Conservation (phyloP, 2,329 filamentous ascomycete species). For the Cladosporium sp. region DNA sequence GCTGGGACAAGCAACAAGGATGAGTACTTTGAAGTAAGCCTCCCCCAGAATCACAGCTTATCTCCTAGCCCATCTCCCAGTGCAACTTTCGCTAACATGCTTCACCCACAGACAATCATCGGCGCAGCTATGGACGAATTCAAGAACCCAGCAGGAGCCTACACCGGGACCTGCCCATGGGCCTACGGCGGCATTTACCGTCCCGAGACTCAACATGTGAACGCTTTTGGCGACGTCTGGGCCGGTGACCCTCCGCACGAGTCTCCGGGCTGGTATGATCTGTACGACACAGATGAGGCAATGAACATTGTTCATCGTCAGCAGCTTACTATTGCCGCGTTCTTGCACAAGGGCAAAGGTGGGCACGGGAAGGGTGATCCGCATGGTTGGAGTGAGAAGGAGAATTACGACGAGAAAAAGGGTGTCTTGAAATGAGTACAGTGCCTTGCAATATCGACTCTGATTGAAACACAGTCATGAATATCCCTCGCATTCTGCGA, state of each 20-base stretch:
- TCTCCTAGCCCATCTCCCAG: no score
- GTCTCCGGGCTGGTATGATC: slow-evolving; percentile 37
- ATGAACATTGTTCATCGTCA: slow-evolving; percentile 35
- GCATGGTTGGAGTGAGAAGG: not conserved
- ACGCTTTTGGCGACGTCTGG: slow-evolving; percentile 39
- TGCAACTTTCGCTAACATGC: not conserved
- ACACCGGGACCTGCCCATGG: slow-evolving; percentile 37
- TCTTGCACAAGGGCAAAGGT: not conserved
- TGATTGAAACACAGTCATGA: no score
- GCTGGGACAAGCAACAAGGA: slow-evolving; percentile 36
- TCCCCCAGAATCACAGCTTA: not conserved
- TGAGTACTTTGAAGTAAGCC: slow-evolving; percentile 28
- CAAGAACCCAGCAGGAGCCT: slow-evolving; percentile 29
- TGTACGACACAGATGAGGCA: slow-evolving; percentile 32
- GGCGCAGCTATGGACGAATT: slow-evolving; percentile 34
- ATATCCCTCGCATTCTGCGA: no score
- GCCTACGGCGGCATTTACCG: slow-evolving; percentile 38
- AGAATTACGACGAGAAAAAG: not conserved
- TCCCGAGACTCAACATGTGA: slow-evolving; percentile 35
- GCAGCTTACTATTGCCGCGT: slow-evolving; percentile 27
- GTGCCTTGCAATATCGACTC: no score
- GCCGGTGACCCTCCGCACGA: slow-evolving; percentile 40
- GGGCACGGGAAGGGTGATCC: not conserved
- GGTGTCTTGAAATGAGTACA: no score
- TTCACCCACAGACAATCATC: slow-evolving; percentile 31